Conservation (phyloP, 306 rosid species). For the Luffa aegyptiaca region DNA sequence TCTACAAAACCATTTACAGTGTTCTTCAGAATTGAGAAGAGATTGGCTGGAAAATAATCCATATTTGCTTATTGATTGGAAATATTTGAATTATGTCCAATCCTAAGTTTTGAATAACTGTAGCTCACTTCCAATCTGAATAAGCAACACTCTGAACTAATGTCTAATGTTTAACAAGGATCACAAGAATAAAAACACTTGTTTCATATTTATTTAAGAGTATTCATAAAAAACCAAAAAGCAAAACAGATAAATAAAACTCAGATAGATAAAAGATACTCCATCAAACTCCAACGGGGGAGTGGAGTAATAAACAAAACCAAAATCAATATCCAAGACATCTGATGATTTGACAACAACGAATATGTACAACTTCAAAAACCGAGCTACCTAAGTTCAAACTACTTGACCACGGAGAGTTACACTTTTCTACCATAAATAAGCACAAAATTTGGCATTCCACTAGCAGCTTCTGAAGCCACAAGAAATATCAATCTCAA, state of each 20-base stretch:
- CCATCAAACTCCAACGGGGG: background rate
- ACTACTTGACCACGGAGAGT: background rate
- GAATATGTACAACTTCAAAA: background rate
- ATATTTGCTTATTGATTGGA: background rate
- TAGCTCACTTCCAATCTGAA: background rate
- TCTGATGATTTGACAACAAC: background rate
- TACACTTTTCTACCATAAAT: background rate
- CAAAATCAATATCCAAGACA: background rate
- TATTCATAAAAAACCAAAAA: background rate
- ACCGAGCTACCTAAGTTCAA: background rate
- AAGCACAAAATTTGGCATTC: background rate
- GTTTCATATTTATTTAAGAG: background rate
- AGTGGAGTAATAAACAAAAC: background rate
- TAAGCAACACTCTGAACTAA: background rate
- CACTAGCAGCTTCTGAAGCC: background rate
- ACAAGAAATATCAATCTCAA: background rate
- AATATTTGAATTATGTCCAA: background rate
- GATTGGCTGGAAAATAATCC: background rate
- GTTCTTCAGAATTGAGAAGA: background rate
- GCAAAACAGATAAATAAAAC: background rate
- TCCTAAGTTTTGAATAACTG: background rate
- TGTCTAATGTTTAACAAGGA: background rate
- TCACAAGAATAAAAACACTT: background rate
- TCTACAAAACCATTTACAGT: conserved; percentile 40
- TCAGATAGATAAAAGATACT: background rate